These are phyloP conservation scores for Trifolium repens DNA, from an alignment of 306 rosid species.

Conservation along the genomic window DNA sequence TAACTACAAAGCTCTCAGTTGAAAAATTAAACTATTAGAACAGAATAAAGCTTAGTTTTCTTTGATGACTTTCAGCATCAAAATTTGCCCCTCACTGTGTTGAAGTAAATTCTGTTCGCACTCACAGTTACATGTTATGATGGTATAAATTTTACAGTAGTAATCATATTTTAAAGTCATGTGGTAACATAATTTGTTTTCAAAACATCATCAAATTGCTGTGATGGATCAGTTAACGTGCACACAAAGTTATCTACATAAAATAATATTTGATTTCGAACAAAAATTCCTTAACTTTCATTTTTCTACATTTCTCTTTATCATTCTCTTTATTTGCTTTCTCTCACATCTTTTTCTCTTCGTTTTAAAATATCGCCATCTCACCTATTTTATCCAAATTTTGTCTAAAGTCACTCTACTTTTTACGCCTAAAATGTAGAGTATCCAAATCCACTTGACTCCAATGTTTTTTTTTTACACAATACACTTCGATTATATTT, in stretches of 20 bases:
- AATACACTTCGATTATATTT: neutral
- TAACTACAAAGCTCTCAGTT: neutral
- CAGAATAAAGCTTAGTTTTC: too few relatives aligned
- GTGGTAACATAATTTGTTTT: neutral
- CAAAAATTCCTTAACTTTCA: too few relatives aligned
- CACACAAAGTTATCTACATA: conserved; percentile 2
- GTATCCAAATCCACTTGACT: neutral
- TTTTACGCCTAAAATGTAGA: too few relatives aligned
- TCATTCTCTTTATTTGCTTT: too few relatives aligned
- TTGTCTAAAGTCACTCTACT: too few relatives aligned
- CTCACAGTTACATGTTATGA: neutral
- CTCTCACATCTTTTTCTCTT: too few relatives aligned
- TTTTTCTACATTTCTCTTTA: too few relatives aligned
- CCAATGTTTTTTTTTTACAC: neutral
- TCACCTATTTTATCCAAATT: too few relatives aligned
- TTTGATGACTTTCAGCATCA: neutral
- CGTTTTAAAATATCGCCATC: too few relatives aligned
- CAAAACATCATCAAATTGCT: neutral
- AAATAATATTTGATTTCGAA: neutral
- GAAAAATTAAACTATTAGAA: neutral
- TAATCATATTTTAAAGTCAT: neutral
- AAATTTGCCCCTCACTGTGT: neutral
- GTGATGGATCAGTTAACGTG: neutral
- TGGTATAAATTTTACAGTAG: neutral
- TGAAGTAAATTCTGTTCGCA: neutral